Conservation (phyloP, 495 filamentous ascomycete species). For the Neurospora sp. region DNA sequence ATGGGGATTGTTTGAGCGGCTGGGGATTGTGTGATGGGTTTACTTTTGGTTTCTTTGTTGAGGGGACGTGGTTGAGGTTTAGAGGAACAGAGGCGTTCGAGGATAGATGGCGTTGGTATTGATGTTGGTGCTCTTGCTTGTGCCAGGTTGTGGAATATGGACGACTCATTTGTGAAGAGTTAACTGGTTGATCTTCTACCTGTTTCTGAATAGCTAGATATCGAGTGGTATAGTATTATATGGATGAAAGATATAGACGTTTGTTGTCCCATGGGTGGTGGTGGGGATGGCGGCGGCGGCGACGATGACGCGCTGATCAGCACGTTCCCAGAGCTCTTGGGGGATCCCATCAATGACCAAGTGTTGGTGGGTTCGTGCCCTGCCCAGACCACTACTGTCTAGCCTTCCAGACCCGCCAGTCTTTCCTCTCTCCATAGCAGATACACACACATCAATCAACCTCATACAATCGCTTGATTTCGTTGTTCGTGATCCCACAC, state of each 20-base stretch:
- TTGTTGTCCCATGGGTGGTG: neutral
- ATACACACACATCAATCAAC: no score
- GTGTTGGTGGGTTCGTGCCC: no score
- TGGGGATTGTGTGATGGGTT: neutral
- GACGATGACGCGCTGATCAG: no score
- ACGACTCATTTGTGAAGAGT: neutral
- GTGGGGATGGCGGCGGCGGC: no score
- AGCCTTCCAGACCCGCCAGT: no score
- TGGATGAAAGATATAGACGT: neutral
- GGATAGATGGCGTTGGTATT: neutral
- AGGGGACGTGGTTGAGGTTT: neutral
- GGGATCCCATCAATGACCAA: no score
- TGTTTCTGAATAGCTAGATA: neutral
- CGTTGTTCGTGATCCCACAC: no score
- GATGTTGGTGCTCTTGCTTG: neutral
- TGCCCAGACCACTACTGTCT: no score
- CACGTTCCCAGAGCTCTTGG: no score
- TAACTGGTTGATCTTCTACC: neutral
- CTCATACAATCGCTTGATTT: no score
- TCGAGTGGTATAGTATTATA: neutral
- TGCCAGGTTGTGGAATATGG: neutral
- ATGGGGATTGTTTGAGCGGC: neutral
- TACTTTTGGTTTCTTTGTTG: neutral
- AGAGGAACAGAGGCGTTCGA: neutral
- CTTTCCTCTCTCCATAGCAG: no score